Conservation (phyloP, 2,329 filamentous ascomycete genomes). For the Myriosclerotinia curreyana region DNA sequence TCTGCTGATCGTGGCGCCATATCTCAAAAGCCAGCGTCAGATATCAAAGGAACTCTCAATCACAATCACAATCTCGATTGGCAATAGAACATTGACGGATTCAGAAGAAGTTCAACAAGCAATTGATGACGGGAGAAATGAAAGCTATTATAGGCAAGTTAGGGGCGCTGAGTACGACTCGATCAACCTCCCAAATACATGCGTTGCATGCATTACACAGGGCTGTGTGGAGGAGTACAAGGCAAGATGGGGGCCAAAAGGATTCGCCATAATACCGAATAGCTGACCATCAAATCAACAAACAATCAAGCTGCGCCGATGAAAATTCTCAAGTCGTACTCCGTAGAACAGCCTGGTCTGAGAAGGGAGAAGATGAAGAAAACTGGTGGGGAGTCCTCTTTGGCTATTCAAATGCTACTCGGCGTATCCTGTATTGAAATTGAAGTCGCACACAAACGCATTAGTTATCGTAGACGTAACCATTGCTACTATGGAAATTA, state of each 20-base stretch:
- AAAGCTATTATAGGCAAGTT: neutral
- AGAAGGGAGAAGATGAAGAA: neutral
- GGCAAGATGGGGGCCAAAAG: neutral
- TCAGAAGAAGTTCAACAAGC: neutral
- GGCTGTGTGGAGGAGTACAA: slow-evolving; percentile 1
- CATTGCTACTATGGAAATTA: neutral
- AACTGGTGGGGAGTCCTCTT: neutral
- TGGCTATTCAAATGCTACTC: neutral
- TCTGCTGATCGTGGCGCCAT: neutral
- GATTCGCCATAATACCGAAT: neutral
- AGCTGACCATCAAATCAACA: neutral
- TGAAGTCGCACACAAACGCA: neutral
- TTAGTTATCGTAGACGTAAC: neutral
- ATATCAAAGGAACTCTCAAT: neutral
- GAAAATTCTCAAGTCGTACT: neutral
- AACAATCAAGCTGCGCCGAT: neutral
- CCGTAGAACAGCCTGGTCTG: neutral
- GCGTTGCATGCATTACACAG: neutral
- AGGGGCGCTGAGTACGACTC: neutral
- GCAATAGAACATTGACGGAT: neutral
- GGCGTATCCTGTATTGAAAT: neutral
- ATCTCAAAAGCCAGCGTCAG: neutral
- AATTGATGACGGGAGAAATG: neutral
- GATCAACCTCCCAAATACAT: neutral
- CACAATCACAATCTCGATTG: neutral